Evolutionary conservation across 73 alveolate species (phyloP), one percentile per base, ranked within the genome.

Genomic region (Durusdinium trenchii): DNA sequence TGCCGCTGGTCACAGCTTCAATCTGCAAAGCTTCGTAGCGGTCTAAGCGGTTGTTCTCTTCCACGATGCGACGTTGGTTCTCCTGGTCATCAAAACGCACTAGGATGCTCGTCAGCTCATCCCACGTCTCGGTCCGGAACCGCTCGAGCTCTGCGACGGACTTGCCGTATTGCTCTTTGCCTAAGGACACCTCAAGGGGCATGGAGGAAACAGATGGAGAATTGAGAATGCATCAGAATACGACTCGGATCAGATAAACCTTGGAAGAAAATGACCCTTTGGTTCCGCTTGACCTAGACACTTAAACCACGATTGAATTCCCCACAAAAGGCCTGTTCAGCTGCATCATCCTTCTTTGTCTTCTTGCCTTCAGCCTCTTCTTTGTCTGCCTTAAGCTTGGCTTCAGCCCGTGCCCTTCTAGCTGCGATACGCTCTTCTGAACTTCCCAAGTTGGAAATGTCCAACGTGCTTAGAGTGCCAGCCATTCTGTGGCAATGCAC

Each of bases 21-120:
- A 94, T 94, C 94, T 84, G 94, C 51, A 84, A 36, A 42, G 99
- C 91, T 50, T 94, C 99, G 69, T 73, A 94, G 30, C 99, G 36
- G 67, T 52, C 94, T 18, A 90, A 45, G 35, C 97, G 85, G 87
- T 90, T 90, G 97, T 90, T 90, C 97, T 90, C 97, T 42, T 90
- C 97, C 32, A 90, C 87, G 62, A 90, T 90, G 45, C 97, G 86
- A 14, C 97, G 87, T 75, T 90, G 97, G 75, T 90, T 90, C 89
- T 71, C 99, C 99, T 94, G 99, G 38, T 94, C 99, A 40, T 94
- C 99, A 83, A 94, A 94, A 40, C 93, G 91, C 51, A 94, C 99
- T 36, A 85, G 83, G 54, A 94, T 94, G 84, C 81, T 30, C 46
- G 90, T 47, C 38, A 51, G 69, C 94, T 94, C 99, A 32, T 94